These are phyloP conservation scores for Colletotrichum plurivorum DNA, from an alignment of 2,329 filamentous ascomycete genomes.

Conservation along the genomic window DNA sequence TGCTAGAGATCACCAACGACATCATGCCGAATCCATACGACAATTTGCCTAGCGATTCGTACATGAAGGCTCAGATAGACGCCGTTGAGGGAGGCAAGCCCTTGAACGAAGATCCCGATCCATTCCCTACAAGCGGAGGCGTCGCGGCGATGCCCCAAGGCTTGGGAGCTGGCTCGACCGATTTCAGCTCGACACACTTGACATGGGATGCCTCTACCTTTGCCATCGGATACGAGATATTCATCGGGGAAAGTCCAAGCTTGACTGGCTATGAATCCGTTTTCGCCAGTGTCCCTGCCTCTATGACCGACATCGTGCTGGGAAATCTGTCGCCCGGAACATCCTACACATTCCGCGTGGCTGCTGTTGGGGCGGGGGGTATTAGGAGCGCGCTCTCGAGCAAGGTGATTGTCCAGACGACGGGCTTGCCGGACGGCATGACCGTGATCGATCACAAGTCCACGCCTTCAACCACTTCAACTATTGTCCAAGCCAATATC, in stretches of 20 bases:
- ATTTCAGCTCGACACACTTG: neutral
- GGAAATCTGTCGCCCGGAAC: neutral
- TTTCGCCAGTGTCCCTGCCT: neutral
- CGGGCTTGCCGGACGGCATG: neutral
- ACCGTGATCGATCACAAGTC: neutral
- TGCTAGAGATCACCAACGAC: constrained; percentile 32
- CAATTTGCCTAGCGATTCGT: constrained; percentile 27
- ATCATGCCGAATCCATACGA: constrained; percentile 32
- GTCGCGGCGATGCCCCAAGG: neutral
- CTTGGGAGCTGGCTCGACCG: neutral
- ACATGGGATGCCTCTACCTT: neutral
- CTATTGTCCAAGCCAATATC: neutral
- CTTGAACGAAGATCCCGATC: constrained; percentile 3
- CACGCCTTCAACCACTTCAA: neutral
- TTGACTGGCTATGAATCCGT: no score
- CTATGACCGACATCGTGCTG: neutral
- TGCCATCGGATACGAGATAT: neutral
- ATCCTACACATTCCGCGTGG: neutral
- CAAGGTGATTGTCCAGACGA: neutral
- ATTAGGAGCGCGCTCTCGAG: neutral
- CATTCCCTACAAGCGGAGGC: neutral
- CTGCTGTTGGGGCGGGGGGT: neutral
- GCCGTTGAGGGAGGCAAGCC: constrained; percentile 27
- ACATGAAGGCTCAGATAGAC: constrained; percentile 25
- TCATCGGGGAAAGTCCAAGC: neutral